A percentile compares a stretch with the other conserved stretches of the same genome.
Evolutionary conservation across 2,329 filamentous ascomycete species (phyloP).

Genomic region (Nigrospora osmanthi): DNA sequence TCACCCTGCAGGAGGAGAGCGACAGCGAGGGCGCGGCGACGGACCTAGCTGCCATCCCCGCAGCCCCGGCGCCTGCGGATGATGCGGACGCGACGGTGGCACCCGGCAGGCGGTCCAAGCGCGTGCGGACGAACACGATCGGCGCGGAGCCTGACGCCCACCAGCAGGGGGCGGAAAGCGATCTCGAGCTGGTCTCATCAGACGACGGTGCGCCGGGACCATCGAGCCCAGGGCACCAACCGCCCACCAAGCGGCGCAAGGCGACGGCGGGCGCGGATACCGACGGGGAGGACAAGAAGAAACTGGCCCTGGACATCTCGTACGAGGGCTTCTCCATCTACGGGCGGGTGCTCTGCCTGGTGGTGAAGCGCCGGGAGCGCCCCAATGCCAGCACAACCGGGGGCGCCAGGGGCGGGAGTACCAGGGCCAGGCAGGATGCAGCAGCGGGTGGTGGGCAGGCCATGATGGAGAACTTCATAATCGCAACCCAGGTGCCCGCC

Average conservation of each 20-base stretch:
- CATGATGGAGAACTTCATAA: constrained; percentile 79
- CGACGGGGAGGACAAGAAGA: constrained; percentile 72
- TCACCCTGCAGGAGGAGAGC: constrained; percentile 44
- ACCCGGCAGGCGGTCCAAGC: constrained; percentile 19
- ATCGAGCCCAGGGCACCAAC: constrained; percentile 21
- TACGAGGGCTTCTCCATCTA: constrained; percentile 98
- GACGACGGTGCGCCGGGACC: constrained; percentile 18
- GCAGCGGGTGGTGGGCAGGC: constrained; percentile 46
- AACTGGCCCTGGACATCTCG: constrained; percentile 73
- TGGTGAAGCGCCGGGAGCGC: constrained; percentile 68
- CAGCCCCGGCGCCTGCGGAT: constrained; percentile 18
- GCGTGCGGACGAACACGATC: constrained; percentile 19
- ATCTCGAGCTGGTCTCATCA: constrained; percentile 23
- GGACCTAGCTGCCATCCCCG: constrained; percentile 49
- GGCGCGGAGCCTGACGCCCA: constrained; percentile 8
- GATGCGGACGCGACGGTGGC: constrained; percentile 10
- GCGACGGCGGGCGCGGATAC: constrained; percentile 24
- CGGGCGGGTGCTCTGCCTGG: constrained; percentile 82
- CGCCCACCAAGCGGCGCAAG: constrained; percentile 37
- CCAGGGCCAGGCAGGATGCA: constrained; percentile 16
- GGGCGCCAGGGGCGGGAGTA: constrained; percentile 15
- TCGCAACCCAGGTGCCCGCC: constrained; percentile 61
- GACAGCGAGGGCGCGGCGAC: constrained; percentile 49
- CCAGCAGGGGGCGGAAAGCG: constrained; percentile 17
- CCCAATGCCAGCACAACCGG: constrained; percentile 18